Percentiles rank a stretch among this genome's conserved stretches.
Evolutionary conservation across 2,329 filamentous ascomycete species (phyloP).

Genomic region (Teratosphaeria gauchensis): DNA sequence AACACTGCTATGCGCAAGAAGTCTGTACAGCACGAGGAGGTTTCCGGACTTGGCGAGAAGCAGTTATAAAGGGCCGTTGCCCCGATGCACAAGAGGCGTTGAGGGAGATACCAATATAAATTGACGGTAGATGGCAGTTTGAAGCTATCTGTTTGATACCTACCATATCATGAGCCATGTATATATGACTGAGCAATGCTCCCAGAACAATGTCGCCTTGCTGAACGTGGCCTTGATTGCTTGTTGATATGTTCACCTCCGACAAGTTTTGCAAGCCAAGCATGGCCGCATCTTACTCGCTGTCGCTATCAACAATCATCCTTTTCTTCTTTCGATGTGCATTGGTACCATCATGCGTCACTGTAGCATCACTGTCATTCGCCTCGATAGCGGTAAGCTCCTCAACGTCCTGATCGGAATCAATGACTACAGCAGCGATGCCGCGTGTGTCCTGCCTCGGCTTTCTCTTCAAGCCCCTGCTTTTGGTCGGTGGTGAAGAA

Average conservation of each 20-base stretch:
- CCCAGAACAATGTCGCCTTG: neutral
- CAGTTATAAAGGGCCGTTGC: neutral
- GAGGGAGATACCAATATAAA: neutral
- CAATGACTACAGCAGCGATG: neutral
- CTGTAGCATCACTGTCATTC: slow-evolving; percentile 1
- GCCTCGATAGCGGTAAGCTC: neutral
- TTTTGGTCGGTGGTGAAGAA: neutral
- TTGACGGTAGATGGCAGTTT: neutral
- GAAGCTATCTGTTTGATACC: neutral
- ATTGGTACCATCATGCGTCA: neutral
- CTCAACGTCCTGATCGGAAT: neutral
- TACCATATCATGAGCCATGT: neutral
- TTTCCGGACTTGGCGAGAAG: neutral
- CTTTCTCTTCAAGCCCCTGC: neutral
- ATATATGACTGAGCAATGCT: neutral
- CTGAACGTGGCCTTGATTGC: neutral
- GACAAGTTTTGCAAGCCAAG: neutral
- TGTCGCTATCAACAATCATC: slow-evolving; percentile 9
- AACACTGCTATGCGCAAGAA: slow-evolving; percentile 26
- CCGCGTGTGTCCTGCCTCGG: neutral
- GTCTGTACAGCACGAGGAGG: slow-evolving; percentile 14
- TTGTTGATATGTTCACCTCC: neutral
- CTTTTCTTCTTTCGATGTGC: slow-evolving; percentile 9
- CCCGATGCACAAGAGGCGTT: neutral
- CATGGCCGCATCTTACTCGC: slow-evolving; percentile 1